Base-by-base conservation (phyloP, 305 asterid genomes). In the Fraxinus ornus region DNA sequence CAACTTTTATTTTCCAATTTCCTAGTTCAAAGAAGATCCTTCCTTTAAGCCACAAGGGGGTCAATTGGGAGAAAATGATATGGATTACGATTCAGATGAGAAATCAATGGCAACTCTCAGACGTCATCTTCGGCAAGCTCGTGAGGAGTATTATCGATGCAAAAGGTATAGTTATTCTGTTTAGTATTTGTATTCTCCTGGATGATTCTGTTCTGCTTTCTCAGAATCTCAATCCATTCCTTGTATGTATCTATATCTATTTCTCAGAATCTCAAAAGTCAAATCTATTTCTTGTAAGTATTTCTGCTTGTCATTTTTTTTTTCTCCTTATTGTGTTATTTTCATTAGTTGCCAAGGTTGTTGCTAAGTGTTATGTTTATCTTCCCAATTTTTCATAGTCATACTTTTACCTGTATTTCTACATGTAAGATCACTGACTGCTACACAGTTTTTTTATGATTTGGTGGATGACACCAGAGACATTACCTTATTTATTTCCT, bases 31-130 rank as follows among this genome's bases (percentile, higher is more conserved):
- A 88, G 97, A 91, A 86, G 98, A 96, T 86, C 97, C 98, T 81
- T 92, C 99, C 57, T 96, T 96, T 89, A 96, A 96, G 88, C 99
- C 99, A 17, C 99, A 94, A 91, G 98, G 99, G 73, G 99, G 98
- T 73, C 92, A 86, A 80, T 83, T 96, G 87, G 99, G 99, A 79
- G 99, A 96, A 89, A 92, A 94, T 90, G 98, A 96, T 88, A 92
- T 96, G 98, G 99, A 96, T 85, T 96, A 96, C 80, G 99, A 94
- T 87, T 90, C 99, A 66, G 99, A 96, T 85, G 98, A 94, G 87
- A 96, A 96, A 89, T 96, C 98, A 73, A 96, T 96, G 99, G 98
- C 99, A 83, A 89, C 97, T 55, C 94, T 96, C 68, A 93, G 98
- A 89, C 93, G 97, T 80, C 93, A 94, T 92, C 97, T 96, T 78